Conservation (phyloP, 345 rosid species). For the Boechera divaricarpa region DNA sequence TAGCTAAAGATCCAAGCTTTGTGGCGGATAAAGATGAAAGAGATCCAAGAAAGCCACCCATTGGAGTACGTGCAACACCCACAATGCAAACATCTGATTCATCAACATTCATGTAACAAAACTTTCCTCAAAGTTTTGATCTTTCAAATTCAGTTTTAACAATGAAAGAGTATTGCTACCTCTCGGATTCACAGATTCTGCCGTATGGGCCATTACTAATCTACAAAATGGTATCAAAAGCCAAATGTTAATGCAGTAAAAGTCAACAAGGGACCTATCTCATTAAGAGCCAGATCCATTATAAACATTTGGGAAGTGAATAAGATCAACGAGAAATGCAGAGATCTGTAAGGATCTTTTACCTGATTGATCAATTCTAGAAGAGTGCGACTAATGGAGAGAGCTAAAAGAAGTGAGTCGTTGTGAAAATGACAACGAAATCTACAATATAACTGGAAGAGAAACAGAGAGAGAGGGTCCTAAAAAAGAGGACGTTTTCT, state of each 20-base stretch:
- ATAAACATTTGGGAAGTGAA: neutral
- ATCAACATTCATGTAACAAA: slow-evolving; percentile 20
- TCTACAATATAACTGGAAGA: slow-evolving; percentile 24
- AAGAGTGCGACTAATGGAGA: slow-evolving; percentile 5
- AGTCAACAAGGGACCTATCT: slow-evolving; percentile 16
- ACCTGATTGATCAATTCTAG: slow-evolving; percentile 30
- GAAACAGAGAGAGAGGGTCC: slow-evolving; percentile 1
- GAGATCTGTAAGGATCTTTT: slow-evolving; percentile 28
- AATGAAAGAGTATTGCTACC: slow-evolving; percentile 48
- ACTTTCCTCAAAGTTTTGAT: neutral
- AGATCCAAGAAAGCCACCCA: slow-evolving; percentile 94
- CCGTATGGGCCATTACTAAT: slow-evolving; percentile 59
- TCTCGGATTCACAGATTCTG: slow-evolving; percentile 78
- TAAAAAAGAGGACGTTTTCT: slow-evolving; percentile 15
- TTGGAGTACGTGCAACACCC: slow-evolving; percentile 96
- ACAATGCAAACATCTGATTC: slow-evolving; percentile 90
- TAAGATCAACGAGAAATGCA: neutral
- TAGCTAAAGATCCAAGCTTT: slow-evolving; percentile 92
- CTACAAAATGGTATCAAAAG: slow-evolving; percentile 28
- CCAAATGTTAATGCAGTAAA: slow-evolving; percentile 1
- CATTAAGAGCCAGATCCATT: slow-evolving; percentile 18
- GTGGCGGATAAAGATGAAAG: slow-evolving; percentile 85
- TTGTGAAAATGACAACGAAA: slow-evolving; percentile 14
- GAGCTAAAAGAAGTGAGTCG: neutral
- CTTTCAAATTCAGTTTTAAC: neutral